Evolutionary conservation across 768 basidiomycete genomes (phyloP).

Genomic region (Collybiopsis luxurians): DNA sequence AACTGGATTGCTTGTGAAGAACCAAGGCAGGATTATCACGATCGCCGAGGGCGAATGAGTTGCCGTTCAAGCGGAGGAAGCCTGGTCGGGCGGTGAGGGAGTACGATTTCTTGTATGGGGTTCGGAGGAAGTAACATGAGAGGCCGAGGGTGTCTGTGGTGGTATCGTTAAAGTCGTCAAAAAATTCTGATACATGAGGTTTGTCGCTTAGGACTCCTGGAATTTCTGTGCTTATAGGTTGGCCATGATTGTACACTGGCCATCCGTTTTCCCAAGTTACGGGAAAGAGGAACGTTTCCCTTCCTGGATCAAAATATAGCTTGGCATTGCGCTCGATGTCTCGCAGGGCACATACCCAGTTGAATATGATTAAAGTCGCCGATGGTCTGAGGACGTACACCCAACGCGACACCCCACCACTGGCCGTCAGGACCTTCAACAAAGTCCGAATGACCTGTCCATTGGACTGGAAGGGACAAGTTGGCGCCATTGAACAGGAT

Average conservation of each 20-base stretch:
- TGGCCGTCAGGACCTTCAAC: slow-evolving; percentile 30
- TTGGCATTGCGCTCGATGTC: not conserved
- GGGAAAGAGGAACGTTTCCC: slow-evolving; percentile 39
- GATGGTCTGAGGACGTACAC: slow-evolving; percentile 31
- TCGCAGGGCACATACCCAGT: slow-evolving; percentile 21
- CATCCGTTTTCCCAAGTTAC: slow-evolving; percentile 36
- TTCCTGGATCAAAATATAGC: slow-evolving; percentile 16
- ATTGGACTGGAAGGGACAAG: slow-evolving; percentile 30
- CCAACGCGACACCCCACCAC: slow-evolving; percentile 42
- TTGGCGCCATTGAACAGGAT: slow-evolving; percentile 38
- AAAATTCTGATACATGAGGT: slow-evolving; percentile 21
- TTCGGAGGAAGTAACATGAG: slow-evolving; percentile 36
- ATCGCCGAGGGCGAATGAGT: slow-evolving; percentile 36
- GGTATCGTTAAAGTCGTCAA: slow-evolving; percentile 24
- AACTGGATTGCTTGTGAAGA: slow-evolving; percentile 35
- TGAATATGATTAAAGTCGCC: slow-evolving; percentile 32
- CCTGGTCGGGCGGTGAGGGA: slow-evolving; percentile 25
- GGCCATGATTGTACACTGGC: slow-evolving; percentile 34
- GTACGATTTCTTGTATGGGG: slow-evolving; percentile 36
- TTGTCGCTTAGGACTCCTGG: slow-evolving; percentile 26
- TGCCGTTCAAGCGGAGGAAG: slow-evolving; percentile 29
- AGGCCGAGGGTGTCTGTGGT: slow-evolving; percentile 19
- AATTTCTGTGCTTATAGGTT: slow-evolving; percentile 28
- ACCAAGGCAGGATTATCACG: slow-evolving; percentile 34
- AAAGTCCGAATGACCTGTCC: slow-evolving; percentile 37